Evolutionary conservation across 768 basidiomycete genomes (phyloP).

Genomic region (Rhodotorula graminis): DNA sequence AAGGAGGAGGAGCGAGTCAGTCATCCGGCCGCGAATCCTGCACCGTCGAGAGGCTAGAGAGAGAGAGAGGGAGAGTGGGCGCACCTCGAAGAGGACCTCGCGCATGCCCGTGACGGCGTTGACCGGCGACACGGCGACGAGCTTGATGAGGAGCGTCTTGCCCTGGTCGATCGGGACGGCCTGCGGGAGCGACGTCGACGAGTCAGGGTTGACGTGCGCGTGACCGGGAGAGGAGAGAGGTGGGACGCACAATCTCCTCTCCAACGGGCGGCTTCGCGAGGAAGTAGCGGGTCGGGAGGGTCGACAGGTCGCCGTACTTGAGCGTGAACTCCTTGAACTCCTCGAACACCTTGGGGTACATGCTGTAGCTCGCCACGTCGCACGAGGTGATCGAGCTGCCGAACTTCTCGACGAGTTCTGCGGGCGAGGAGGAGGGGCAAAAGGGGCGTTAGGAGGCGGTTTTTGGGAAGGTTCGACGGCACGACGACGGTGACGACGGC

Average conservation of each 20-base stretch:
- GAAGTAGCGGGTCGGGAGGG: constrained; percentile 92
- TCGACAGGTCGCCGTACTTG: constrained; percentile 61
- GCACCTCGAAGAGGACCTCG: constrained; percentile 83
- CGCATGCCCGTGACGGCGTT: constrained; percentile 85
- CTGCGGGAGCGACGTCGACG: too few relatives aligned
- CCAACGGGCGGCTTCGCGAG: constrained; percentile 81
- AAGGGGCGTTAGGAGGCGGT: neutral
- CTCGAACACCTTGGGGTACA: constrained; percentile 98
- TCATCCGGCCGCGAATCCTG: too few relatives aligned
- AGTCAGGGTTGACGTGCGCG: too few relatives aligned
- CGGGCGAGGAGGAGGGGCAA: too few relatives aligned
- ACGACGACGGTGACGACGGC: too few relatives aligned
- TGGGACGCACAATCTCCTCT: constrained; percentile 64
- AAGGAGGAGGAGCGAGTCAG: too few relatives aligned
- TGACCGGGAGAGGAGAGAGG: too few relatives aligned
- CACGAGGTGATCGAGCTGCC: constrained; percentile 89
- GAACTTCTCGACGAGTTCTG: constrained; percentile 72
- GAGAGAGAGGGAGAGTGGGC: neutral
- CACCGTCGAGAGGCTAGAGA: too few relatives aligned
- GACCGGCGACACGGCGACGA: constrained; percentile 91
- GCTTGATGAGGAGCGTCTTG: constrained; percentile 90
- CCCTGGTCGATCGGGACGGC: constrained; percentile 62
- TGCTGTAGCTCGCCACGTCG: constrained; percentile 91
- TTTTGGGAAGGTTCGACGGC: neutral
- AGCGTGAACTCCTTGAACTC: constrained; percentile 83